Base-by-base conservation (phyloP, 176 grass and related monocot genomes). In the Guadua angustifolia region DNA sequence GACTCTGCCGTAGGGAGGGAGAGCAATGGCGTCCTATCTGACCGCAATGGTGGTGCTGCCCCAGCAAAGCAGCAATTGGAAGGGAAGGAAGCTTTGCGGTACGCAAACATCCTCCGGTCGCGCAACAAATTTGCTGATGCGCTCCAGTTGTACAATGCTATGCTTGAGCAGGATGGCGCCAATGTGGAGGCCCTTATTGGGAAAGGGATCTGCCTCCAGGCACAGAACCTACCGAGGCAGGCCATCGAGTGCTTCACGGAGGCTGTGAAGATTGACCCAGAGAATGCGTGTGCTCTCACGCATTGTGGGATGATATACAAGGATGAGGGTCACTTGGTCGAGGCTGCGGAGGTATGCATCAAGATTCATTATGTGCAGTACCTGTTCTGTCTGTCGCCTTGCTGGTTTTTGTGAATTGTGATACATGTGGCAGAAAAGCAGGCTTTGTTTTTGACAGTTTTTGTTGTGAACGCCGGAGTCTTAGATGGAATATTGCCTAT, bases 301-400 rank as follows among this genome's bases (percentile, higher is more conserved):
- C 91, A 96, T 47, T 99, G 97, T 65, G 97, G 97, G 66, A 92
- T 95, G 71, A 94, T 99, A 71, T 96, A 92, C 74, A 99, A 99
- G 79, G 93, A 95, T n/a, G 97, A 99, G 76, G 97, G 97, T 65
- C 93, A 91, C 84, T 80, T 99, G 40, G 83, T 92, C 24, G 93
- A 99, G 79, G 97, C 97, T 79, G 89, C 91, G 35, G 97, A 99
- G 93, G 97, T 99, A 93, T 44, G 64, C 42, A 35, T 9, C 62
- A 79, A 47, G 10, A 50, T 73, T 50, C 57, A 26, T 76, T 26
- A 36, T 89, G 44, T 62, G 29, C 29, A 60, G 78, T 90, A 43
- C 71, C 50, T 42, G 60, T 51, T 79, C 29, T 74, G 12, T 69
- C 66, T 86, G 33, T 73, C 69, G 16, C 4, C 18, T 75, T 62